phyloP scores from a whole-genome alignment of 257 asterid genomes.

The Gynochthodes officinalis region DNA sequence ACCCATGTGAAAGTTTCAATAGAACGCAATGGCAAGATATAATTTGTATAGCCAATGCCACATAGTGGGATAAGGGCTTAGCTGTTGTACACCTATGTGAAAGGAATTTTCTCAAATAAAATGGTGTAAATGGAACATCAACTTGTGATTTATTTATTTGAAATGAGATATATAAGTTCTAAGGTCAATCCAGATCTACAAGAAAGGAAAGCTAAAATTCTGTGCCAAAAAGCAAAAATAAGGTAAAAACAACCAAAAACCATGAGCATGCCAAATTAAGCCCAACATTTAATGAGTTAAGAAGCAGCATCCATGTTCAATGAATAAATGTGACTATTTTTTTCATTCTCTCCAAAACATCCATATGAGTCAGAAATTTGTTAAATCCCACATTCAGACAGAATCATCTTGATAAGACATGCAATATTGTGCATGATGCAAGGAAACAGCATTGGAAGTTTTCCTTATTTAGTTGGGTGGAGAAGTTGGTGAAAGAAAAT shows the following conservation, averaged over 20 bases:
- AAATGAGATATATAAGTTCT: neutral
- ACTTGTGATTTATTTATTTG: neutral
- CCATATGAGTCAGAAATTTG: neutral
- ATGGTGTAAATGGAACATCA: neutral
- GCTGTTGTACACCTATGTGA: neutral
- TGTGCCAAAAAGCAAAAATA: slow-evolving; percentile 1
- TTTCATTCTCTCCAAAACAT: neutral
- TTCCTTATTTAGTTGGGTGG: no score
- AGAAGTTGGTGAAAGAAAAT: neutral
- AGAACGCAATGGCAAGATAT: no score
- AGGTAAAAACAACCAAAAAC: neutral
- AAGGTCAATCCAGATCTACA: neutral
- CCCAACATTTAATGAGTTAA: neutral
- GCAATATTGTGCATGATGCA: neutral
- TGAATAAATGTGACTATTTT: neutral
- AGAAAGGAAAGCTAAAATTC: no score
- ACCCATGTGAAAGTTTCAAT: no score
- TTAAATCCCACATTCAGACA: neutral
- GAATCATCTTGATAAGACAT: neutral
- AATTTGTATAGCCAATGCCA: no score
- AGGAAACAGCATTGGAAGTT: neutral
- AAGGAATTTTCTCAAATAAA: neutral
- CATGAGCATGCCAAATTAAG: neutral
- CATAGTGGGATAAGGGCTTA: no score
- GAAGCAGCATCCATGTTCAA: neutral